Evolutionary conservation across 805 yeast genomes (phyloP).

Genomic region (Kregervanrija fluxuum): DNA sequence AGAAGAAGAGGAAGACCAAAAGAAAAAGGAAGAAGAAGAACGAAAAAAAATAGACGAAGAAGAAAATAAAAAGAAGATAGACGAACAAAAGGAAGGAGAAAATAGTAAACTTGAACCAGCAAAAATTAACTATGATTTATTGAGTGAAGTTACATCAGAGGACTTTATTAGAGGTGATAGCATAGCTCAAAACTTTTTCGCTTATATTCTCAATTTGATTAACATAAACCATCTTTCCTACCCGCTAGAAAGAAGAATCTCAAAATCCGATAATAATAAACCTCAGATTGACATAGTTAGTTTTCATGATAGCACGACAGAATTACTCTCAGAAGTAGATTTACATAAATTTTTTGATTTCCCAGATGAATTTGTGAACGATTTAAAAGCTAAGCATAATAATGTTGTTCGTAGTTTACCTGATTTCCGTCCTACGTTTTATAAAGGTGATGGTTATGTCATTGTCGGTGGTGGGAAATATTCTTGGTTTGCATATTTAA

Average conservation of each 20-base stretch:
- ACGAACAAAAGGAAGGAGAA: no score
- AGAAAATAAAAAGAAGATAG: no score
- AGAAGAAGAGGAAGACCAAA: no score
- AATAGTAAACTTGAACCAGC: no score
- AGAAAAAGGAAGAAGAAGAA: no score
- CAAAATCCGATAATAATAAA: constrained; percentile 15
- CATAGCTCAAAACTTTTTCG: constrained; percentile 23
- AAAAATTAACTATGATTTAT: background rate
- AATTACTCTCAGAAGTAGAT: constrained; percentile 8
- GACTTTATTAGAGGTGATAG: constrained; percentile 22
- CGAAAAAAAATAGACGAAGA: no score
- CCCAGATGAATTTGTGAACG: constrained; percentile 33
- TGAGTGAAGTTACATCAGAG: constrained; percentile 17
- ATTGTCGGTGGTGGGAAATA: constrained; percentile 39
- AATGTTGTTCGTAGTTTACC: constrained; percentile 42
- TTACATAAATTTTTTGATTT: constrained; percentile 12
- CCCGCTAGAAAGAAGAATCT: constrained; percentile 25
- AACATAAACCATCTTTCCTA: constrained; percentile 22
- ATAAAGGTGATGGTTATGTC: constrained; percentile 27
- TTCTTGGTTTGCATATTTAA: constrained; percentile 33
- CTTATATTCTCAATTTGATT: constrained; percentile 24
- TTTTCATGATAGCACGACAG: constrained; percentile 3
- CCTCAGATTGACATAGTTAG: constrained; percentile 14
- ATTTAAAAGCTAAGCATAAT: constrained; percentile 41
- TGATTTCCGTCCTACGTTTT: constrained; percentile 20